Percentiles rank a stretch among this genome's conserved stretches.
These are phyloP conservation scores for Niebla homalea DNA, from an alignment of 495 filamentous ascomycete species.

Conservation along the genomic window DNA sequence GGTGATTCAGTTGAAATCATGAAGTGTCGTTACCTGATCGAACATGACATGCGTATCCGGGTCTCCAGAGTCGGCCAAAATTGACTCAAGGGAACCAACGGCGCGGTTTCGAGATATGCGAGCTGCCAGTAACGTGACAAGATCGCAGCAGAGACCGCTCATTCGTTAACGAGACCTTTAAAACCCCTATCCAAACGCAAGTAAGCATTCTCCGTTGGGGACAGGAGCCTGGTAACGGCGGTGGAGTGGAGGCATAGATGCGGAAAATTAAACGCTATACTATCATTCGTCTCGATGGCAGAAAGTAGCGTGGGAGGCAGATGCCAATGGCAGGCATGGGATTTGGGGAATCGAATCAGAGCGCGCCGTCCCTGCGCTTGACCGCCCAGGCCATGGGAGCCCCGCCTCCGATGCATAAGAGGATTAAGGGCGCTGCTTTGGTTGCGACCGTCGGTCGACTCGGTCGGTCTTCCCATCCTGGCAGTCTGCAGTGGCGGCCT, in stretches of 20 bases:
- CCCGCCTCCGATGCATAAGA: conserved; percentile 13
- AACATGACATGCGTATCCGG: conserved; percentile 1
- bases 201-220: neutral
- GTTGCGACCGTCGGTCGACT: neutral
- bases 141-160: conserved; percentile 1
- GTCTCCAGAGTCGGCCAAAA: neutral
- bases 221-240: neutral
- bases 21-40: too few species aligned
- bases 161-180: conserved; percentile 6
- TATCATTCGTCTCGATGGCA: conserved; percentile 13
- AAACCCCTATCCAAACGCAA: conserved; percentile 1
- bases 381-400: conserved; percentile 7
- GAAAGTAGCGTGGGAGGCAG: conserved; percentile 5
- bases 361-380: conserved; percentile 10
- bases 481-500: too few species aligned
- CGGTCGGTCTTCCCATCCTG: neutral
- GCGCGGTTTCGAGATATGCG: conserved; percentile 4
- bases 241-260: neutral
- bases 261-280: conserved; percentile 11
- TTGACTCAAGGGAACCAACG: conserved; percentile 3
- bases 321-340: conserved; percentile 1
- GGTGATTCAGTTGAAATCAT: neutral
- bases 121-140: conserved; percentile 9
- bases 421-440: conserved; percentile 7
- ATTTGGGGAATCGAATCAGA: conserved; percentile 9